Evolutionary conservation across 352 stramenopile genomes (phyloP).

Genomic region (Globisporangium splendens): DNA sequence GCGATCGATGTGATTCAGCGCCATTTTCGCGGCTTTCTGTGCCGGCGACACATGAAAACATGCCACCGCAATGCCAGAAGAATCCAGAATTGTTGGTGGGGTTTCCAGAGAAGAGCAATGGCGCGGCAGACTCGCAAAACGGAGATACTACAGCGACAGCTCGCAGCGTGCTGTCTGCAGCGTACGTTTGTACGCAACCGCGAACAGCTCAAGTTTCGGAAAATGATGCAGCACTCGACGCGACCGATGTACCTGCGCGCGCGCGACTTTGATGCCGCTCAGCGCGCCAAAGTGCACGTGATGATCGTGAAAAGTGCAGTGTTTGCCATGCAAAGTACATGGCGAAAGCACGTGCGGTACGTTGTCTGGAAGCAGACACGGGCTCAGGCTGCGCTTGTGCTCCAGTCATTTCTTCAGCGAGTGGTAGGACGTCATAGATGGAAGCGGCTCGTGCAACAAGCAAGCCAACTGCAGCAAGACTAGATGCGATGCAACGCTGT

Average conservation of each 20-base stretch:
- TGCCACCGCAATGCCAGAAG: constrained; percentile 17
- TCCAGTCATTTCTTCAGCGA: constrained; percentile 14
- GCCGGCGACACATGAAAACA: constrained; percentile 27
- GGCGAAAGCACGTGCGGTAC: constrained; percentile 32
- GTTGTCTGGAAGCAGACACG: constrained; percentile 9
- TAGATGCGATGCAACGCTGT: constrained; percentile 1
- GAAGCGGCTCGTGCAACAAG: neutral
- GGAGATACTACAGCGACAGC: constrained; percentile 16
- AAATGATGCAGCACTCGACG: constrained; percentile 27
- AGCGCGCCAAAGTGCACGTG: constrained; percentile 28
- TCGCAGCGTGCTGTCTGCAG: constrained; percentile 55
- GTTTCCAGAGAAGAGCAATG: constrained; percentile 1
- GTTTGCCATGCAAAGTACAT: constrained; percentile 42
- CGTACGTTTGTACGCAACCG: constrained; percentile 31
- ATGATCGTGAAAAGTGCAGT: constrained; percentile 43
- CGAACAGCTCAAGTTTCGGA: constrained; percentile 25
- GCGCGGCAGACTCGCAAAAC: constrained; percentile 25
- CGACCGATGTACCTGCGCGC: constrained; percentile 50
- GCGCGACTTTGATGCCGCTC: constrained; percentile 15
- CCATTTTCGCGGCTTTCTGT: constrained; percentile 38
- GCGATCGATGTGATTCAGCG: constrained; percentile 45
- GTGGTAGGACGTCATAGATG: constrained; percentile 4
- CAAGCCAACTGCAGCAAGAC: neutral
- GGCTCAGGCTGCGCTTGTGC: neutral
- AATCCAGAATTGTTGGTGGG: constrained; percentile 46